These are phyloP conservation scores for Rhazya stricta DNA, from an alignment of 257 asterid genomes.

Conservation along the genomic window DNA sequence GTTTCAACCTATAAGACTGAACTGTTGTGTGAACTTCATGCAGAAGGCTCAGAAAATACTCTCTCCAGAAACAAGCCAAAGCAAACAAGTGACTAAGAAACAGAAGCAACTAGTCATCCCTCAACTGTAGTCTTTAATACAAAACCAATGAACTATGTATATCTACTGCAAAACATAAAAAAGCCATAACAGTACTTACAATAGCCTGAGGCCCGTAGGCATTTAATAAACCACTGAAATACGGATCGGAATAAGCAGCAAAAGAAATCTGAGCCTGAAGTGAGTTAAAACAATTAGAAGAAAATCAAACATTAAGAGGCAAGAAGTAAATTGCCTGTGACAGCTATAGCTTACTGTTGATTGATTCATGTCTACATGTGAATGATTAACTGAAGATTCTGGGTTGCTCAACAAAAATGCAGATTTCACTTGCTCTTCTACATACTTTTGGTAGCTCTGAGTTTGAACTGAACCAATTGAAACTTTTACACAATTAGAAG, in stretches of 20 bases:
- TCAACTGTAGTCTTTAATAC: not conserved
- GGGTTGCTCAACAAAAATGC: constrained; percentile 40
- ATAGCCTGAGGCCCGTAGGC: constrained; percentile 69
- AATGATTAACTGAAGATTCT: constrained; percentile 36
- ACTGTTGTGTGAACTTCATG: not conserved
- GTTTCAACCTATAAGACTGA: not conserved
- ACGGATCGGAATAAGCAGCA: constrained; percentile 60
- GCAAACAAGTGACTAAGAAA: not conserved
- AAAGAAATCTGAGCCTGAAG: constrained; percentile 48
- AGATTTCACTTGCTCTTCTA: constrained; percentile 40
- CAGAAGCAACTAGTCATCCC: not conserved
- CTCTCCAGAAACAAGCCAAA: not conserved
- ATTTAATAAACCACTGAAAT: constrained; percentile 48
- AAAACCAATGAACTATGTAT: not conserved
- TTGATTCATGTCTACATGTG: constrained; percentile 51
- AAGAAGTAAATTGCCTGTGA: not conserved
- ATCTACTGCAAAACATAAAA: constrained; percentile 2
- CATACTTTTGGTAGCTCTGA: constrained; percentile 45
- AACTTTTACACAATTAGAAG: not conserved
- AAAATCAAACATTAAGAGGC: not conserved
- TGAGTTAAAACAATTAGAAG: constrained; percentile 5
- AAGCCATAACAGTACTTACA: constrained; percentile 35
- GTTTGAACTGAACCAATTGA: constrained; percentile 36
- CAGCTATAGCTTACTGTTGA: constrained; percentile 50
- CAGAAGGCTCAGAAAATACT: not conserved